Percentiles rank a stretch among this genome's conserved stretches.
phyloP scores from a whole-genome alignment of 1,284 basidiomycete species.

The Boletus sp. region DNA sequence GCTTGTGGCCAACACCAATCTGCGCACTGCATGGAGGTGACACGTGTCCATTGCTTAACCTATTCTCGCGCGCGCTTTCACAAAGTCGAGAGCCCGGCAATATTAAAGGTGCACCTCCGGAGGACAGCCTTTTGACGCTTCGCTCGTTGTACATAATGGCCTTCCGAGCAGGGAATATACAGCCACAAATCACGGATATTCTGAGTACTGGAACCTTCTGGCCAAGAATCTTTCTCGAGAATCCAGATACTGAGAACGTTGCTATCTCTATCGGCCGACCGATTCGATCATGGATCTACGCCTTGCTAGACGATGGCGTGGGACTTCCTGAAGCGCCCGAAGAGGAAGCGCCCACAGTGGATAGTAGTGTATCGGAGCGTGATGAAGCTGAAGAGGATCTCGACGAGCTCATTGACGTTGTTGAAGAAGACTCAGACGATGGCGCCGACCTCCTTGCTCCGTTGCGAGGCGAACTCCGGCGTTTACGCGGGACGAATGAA shows the following conservation, averaged over 20 bases:
- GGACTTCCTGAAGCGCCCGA: slow-evolving; percentile 45
- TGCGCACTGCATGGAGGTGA: slow-evolving; percentile 59
- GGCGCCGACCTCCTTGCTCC: slow-evolving; percentile 56
- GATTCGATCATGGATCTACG: slow-evolving; percentile 64
- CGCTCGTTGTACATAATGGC: slow-evolving; percentile 50
- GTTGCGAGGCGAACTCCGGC: slow-evolving; percentile 62
- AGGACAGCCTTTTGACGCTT: slow-evolving; percentile 12
- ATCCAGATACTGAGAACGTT: slow-evolving; percentile 67
- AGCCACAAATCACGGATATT: slow-evolving; percentile 55
- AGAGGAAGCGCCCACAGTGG: slow-evolving; percentile 10
- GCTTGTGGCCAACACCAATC: slow-evolving; percentile 48
- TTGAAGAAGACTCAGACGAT: slow-evolving; percentile 40
- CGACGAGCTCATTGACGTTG: slow-evolving; percentile 60
- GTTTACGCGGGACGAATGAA: slow-evolving; percentile 41
- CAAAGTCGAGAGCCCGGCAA: slow-evolving; percentile 26
- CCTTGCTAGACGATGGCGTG: slow-evolving; percentile 62
- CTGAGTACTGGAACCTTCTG: slow-evolving; percentile 62
- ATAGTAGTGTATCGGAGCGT: slow-evolving; percentile 14
- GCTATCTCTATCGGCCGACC: slow-evolving; percentile 56
- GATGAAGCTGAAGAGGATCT: slow-evolving; percentile 36
- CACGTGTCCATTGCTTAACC: slow-evolving; percentile 48
- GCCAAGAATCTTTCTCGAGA: slow-evolving; percentile 70
- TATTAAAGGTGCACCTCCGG: slow-evolving; percentile 31
- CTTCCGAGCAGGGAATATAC: slow-evolving; percentile 57
- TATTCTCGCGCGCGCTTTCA: slow-evolving; percentile 47